Base-by-base conservation (phyloP, 2,329 filamentous ascomycete genomes). In the Fusarium chaquense region DNA sequence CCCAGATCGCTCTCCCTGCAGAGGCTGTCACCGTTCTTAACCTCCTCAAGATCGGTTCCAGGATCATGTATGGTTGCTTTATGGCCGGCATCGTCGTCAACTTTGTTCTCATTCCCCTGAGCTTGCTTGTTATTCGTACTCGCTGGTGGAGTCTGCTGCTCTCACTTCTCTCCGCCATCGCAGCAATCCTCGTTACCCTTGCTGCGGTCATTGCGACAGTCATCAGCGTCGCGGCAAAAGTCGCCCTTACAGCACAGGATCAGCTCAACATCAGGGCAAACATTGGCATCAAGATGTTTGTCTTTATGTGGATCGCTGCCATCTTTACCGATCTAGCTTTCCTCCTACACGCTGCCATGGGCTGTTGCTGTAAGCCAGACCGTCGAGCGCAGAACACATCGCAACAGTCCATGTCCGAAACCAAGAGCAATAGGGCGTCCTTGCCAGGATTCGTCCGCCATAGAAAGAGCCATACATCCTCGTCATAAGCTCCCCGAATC, bases 1-100 rank as follows among this genome's bases (percentile, higher is more conserved):
- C 94, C 24, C 92, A 90, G 36, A 94, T 98, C 78, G 91, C 91
- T 13, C 85, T 97, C 26, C 94, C 95, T 13, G 84, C 87, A 32
- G 82, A 94, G 65, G 88, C 97, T 73, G 86, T 88, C 76, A 85
- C 90, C 65, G 90, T 94, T 71, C 88, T 98, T 51, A 83, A 86
- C 62, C 86, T 97, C 62, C 90, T 97, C 71, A 86, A 87, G 58
- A 85, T 91, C 62, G 91, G 90, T 47, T 95, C 91, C 11, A 87
- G 92, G 76, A 88, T 92, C 86, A 97, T 98, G 94, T 97, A 97
- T 76, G 92, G 87, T 67, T 90, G 95, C 80, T 97, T 97, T 85
- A 82, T 98, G 50, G 85, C 89, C 10, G 90, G 89, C 51, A 84
- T 89, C 44, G 84, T 90, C 73, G 83, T 97, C 75, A 89, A 88